Evolutionary conservation across 2,329 filamentous ascomycete genomes (phyloP).

Genomic region (Teratosphaeria viscida): DNA sequence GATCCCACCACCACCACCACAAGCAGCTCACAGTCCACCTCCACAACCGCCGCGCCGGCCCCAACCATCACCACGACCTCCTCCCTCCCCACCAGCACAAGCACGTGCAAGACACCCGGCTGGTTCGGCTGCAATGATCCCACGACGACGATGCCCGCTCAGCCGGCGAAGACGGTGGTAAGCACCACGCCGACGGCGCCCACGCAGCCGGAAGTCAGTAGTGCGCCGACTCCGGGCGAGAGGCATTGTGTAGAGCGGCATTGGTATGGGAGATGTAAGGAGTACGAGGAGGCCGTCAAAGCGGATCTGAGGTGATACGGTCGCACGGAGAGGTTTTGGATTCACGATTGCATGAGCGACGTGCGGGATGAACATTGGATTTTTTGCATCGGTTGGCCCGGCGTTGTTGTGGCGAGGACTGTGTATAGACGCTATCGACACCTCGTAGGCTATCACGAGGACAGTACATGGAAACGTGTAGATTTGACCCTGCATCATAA

Average conservation of each 20-base stretch:
- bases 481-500: too few species aligned
- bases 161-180: conserved; percentile 5
- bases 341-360: background rate
- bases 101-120: conserved; percentile 51
- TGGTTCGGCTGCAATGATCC: conserved; percentile 58
- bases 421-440: too few species aligned
- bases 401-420: background rate
- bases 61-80: conserved; percentile 13
- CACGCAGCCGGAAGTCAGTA: conserved; percentile 5
- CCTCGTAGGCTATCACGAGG: too few species aligned
- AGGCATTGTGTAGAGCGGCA: conserved; percentile 13
- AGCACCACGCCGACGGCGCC: conserved; percentile 12
- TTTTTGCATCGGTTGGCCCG: background rate
- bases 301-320: background rate
- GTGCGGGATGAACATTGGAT: background rate
- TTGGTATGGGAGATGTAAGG: conserved; percentile 18
- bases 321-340: background rate
- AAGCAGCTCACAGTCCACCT: conserved; percentile 12
- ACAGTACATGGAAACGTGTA: too few species aligned
- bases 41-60: conserved; percentile 25
- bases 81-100: conserved; percentile 27
- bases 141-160: conserved; percentile 25
- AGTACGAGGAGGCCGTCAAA: conserved; percentile 2
- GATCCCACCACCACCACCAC: conserved; percentile 36
- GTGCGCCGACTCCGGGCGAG: conserved; percentile 9